Conservation (phyloP, 73 alveolate species). For the Paramecium tetraurelia region DNA sequence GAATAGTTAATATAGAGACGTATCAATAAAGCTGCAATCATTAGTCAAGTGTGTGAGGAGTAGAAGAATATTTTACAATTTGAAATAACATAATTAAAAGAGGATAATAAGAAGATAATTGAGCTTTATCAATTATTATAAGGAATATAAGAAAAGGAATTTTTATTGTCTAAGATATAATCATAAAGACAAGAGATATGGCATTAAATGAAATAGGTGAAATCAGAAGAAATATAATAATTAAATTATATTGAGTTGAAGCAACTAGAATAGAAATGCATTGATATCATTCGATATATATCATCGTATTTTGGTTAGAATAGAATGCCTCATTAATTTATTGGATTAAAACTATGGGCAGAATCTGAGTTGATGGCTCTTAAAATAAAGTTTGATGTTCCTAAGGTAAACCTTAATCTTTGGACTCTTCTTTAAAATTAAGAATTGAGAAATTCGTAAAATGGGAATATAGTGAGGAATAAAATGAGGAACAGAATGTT, state of each 20-base stretch:
- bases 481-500: background rate
- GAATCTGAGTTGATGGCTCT: constrained; percentile 1
- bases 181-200: background rate
- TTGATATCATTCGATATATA: background rate
- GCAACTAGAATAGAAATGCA: background rate
- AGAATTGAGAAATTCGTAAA: background rate
- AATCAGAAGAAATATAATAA: background rate
- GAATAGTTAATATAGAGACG: background rate
- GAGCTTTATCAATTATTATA: background rate
- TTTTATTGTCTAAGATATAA: background rate
- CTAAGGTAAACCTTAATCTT: background rate
- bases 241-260: background rate
- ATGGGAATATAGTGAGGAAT: constrained; percentile 6
- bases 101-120: background rate
- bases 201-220: background rate
- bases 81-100: background rate
- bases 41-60: background rate
- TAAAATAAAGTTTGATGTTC: background rate
- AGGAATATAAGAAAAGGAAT: background rate
- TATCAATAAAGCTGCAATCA: background rate
- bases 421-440: background rate
- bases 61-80: background rate
- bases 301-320: background rate
- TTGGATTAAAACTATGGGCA: background rate
- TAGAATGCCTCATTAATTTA: constrained; percentile 40